Percentiles rank a stretch among this genome's conserved stretches.
Conservation (phyloP, 2,329 filamentous ascomycete species). For the Coniosporium tulheliwenetii region DNA sequence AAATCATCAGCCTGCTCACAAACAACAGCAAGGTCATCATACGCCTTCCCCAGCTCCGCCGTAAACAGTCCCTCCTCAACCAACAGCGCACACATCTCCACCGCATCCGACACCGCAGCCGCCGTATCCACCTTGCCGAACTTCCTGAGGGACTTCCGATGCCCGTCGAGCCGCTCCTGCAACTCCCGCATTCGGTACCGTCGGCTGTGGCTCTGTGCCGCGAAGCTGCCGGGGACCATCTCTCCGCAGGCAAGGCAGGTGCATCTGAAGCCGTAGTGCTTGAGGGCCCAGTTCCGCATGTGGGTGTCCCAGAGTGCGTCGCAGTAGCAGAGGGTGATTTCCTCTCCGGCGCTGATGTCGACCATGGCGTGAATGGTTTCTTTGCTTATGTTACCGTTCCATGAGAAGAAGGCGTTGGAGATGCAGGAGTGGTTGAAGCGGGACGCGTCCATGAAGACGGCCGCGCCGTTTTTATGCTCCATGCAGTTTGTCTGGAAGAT, state of each 20-base stretch:
- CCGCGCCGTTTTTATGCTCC: neutral
- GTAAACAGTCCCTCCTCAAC: neutral
- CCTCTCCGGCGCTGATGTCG: conserved; percentile 10
- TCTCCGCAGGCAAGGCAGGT: neutral
- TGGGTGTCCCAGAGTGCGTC: neutral
- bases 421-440: conserved; percentile 13
- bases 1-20: no score
- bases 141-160: no score
- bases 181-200: neutral
- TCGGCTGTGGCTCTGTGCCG: neutral
- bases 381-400: conserved; percentile 5
- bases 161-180: neutral
- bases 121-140: neutral
- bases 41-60: neutral
- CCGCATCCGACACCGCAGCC: neutral
- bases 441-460: conserved; percentile 1
- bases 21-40: no score
- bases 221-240: neutral
- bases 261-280: neutral
- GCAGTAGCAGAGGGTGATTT: neutral
- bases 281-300: neutral
- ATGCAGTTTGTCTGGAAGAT: conserved; percentile 8
- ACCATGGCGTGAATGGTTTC: conserved; percentile 12
- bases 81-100: neutral
- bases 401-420: conserved; percentile 9